A percentile compares a stretch with the other conserved stretches of the same genome.
phyloP scores from a whole-genome alignment of 1,284 basidiomycete genomes.

The Cutaneotrichosporon sp. region DNA sequence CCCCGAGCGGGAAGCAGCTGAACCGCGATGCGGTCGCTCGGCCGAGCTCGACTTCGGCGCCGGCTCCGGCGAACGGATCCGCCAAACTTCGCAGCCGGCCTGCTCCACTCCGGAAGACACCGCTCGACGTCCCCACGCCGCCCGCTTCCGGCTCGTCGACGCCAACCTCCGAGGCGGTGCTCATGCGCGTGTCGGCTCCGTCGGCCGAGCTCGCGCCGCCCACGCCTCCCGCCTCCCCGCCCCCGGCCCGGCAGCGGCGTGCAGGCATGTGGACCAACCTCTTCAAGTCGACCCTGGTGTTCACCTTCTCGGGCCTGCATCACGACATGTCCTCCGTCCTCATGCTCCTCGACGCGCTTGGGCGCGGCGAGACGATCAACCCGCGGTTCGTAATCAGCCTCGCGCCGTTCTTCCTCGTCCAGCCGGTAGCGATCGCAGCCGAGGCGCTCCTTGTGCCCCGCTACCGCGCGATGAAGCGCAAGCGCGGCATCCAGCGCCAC shows the following conservation, averaged over 20 bases:
- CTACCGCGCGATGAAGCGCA: conserved; percentile 28
- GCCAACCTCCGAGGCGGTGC: conserved; percentile 14
- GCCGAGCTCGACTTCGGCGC: background rate
- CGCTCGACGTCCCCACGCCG: conserved; percentile 2
- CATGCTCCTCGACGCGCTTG: conserved; percentile 26
- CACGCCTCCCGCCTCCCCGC: conserved; percentile 17
- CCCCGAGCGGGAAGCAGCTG: conserved; percentile 32
- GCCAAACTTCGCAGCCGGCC: background rate
- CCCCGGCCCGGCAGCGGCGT: conserved; percentile 6
- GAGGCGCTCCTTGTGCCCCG: conserved; percentile 37
- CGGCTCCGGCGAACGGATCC: background rate
- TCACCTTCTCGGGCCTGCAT: conserved; percentile 40
- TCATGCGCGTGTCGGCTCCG: background rate
- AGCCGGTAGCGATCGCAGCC: conserved; percentile 40
- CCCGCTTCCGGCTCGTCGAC: conserved; percentile 28
- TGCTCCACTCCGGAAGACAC: background rate
- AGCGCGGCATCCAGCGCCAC: conserved; percentile 3
- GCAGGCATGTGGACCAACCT: conserved; percentile 32
- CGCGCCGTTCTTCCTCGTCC: conserved; percentile 44
- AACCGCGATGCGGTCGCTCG: background rate
- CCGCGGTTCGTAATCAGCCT: conserved; percentile 25
- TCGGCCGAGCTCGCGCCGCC: background rate
- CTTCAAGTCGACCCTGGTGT: conserved; percentile 45
- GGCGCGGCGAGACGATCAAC: conserved; percentile 13
- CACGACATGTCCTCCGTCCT: conserved; percentile 40